These are phyloP conservation scores for Mallotus nudiflorus DNA, from an alignment of 345 rosid genomes.

Conservation along the genomic window DNA sequence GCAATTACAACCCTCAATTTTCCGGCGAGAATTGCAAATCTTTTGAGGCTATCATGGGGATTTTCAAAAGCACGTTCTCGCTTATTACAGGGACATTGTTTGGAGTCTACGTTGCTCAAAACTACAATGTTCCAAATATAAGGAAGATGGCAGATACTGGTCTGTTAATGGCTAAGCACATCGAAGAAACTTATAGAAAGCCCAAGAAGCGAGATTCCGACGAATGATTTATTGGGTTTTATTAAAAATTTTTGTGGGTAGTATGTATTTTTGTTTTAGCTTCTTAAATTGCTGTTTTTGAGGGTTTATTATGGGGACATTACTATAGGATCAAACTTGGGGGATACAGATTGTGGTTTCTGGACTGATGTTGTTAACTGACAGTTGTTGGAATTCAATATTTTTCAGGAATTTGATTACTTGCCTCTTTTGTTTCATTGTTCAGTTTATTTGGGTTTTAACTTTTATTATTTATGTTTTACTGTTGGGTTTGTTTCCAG, in stretches of 20 bases:
- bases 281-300: not conserved
- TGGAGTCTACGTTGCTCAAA: slow-evolving; percentile 64
- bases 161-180: slow-evolving; percentile 47
- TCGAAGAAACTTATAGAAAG: slow-evolving; percentile 65
- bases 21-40: too few relatives aligned
- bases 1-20: too few relatives aligned
- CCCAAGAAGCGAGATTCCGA: slow-evolving; percentile 51
- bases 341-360: not conserved
- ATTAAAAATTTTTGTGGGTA: not conserved
- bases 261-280: too few relatives aligned
- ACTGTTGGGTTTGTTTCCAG: too few relatives aligned
- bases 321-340: not conserved
- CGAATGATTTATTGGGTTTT: slow-evolving; percentile 5
- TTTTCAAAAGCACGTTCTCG: slow-evolving; percentile 48
- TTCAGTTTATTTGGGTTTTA: not conserved
- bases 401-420: not conserved
- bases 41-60: slow-evolving; percentile 47
- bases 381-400: not conserved
- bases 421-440: not conserved
- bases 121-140: slow-evolving; percentile 63
- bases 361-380: not conserved
- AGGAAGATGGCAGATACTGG: slow-evolving; percentile 50
- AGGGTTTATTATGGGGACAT: not conserved
- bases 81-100: slow-evolving; percentile 48
- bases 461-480: not conserved